A percentile compares a stretch with the other conserved stretches of the same genome.
phyloP scores from a whole-genome alignment of 805 yeast genomes.

The Candida insectorum region DNA sequence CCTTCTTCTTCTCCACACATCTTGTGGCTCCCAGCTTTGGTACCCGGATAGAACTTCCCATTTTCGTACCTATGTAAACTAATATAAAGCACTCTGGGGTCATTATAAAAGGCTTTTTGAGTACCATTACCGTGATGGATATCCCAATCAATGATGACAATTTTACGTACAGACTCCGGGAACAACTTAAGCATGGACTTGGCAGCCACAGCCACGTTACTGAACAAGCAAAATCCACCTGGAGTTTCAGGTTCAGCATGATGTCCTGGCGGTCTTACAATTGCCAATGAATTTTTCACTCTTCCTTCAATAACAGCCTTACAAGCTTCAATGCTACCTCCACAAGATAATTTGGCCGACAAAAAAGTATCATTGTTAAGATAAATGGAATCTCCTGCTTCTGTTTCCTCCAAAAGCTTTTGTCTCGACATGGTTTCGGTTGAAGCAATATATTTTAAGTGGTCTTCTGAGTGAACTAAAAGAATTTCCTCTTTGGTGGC shows the following conservation, averaged over 20 bases:
- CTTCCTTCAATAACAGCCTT: constrained; percentile 89
- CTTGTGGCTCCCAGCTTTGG: constrained; percentile 76
- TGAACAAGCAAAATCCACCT: constrained; percentile 94
- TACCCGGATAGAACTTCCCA: constrained; percentile 93
- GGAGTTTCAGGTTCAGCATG: constrained; percentile 98
- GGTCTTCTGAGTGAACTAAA: constrained; percentile 80
- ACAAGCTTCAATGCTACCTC: constrained; percentile 96
- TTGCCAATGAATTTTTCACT: constrained; percentile 89
- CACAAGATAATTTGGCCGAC: constrained; percentile 90
- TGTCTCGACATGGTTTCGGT: constrained; percentile 79
- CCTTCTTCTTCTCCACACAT: constrained; percentile 85
- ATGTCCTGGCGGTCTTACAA: constrained; percentile 98
- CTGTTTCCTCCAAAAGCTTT: constrained; percentile 75
- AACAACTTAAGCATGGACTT: constrained; percentile 74
- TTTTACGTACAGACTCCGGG: constrained; percentile 83
- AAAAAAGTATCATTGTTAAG: constrained; percentile 85
- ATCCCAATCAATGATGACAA: constrained; percentile 94
- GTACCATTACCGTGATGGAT: constrained; percentile 99
- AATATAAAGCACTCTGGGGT: constrained; percentile 86
- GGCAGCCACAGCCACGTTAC: constrained; percentile 97
- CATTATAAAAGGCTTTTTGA: constrained; percentile 84
- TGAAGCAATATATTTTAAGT: constrained; percentile 68
- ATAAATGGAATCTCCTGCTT: constrained; percentile 90
- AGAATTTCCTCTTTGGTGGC: constrained; percentile 84
- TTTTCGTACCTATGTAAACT: constrained; percentile 91